phyloP scores from a whole-genome alignment of 139 green algal genomes.

The Chloropicon primus region DNA sequence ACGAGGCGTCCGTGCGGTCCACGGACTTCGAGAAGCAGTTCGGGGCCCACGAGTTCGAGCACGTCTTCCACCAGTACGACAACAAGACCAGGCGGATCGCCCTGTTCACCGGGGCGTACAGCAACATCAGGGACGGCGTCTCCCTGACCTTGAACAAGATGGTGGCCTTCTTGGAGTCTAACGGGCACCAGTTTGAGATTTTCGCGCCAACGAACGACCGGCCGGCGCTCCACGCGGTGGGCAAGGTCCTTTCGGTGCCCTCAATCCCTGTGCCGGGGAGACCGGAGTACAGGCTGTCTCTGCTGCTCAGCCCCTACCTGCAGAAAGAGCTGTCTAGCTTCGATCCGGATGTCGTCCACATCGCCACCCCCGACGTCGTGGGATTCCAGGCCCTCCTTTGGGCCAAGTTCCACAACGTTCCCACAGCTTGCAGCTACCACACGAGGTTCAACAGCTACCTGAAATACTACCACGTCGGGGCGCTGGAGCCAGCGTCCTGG shows the following conservation, averaged over 20 bases:
- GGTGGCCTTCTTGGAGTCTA: background rate
- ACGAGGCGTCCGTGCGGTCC: background rate
- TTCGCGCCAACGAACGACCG: background rate
- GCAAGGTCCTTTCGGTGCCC: conserved; percentile 6
- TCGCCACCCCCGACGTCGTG: conserved; percentile 8
- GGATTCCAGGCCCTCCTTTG: conserved; percentile 6
- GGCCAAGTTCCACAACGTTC: conserved; percentile 3
- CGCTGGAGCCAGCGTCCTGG: conserved; percentile 1
- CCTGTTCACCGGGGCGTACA: conserved; percentile 9
- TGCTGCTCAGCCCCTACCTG: background rate
- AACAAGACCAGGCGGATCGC: background rate
- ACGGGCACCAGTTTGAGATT: conserved; percentile 5
- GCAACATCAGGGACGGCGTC: conserved; percentile 12
- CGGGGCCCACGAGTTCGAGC: background rate
- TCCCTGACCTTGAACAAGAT: conserved; percentile 7
- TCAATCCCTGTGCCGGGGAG: background rate
- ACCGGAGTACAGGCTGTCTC: conserved; percentile 6
- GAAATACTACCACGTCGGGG: conserved; percentile 9
- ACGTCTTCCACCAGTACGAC: background rate
- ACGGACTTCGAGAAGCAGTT: background rate
- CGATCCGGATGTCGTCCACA: conserved; percentile 6
- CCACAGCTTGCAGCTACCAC: conserved; percentile 8
- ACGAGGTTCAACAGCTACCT: conserved; percentile 7
- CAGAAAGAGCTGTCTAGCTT: background rate
- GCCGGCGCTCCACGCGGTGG: background rate